Evolutionary conservation across 805 yeast species (phyloP).

Genomic region (Zygoascus tannicola): DNA sequence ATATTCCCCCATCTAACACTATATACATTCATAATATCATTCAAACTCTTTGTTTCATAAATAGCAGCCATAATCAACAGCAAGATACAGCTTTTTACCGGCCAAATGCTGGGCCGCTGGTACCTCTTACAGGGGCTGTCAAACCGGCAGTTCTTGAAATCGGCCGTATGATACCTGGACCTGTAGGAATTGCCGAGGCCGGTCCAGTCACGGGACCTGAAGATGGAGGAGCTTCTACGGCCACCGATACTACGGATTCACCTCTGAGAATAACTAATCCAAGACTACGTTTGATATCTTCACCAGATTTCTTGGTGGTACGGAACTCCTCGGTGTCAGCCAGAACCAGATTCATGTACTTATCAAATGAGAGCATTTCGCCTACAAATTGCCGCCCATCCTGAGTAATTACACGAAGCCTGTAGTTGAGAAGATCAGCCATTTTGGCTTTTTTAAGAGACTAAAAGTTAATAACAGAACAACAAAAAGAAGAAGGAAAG

Average conservation of each 20-base stretch:
- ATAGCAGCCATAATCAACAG: too few species aligned
- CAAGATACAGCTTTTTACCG: too few species aligned
- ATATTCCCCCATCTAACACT: too few species aligned
- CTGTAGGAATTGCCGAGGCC: slow-evolving; percentile 26
- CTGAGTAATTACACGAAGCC: slow-evolving; percentile 62
- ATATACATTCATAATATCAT: too few species aligned
- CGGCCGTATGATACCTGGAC: slow-evolving; percentile 29
- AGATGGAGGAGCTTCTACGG: slow-evolving; percentile 56
- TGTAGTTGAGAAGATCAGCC: slow-evolving; percentile 63
- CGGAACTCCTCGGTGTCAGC: slow-evolving; percentile 80
- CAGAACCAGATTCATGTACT: slow-evolving; percentile 76
- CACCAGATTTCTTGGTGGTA: slow-evolving; percentile 52
- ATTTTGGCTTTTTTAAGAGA: slow-evolving; percentile 38
- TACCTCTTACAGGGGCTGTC: slow-evolving; percentile 18
- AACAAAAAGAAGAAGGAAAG: too few species aligned
- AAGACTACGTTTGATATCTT: slow-evolving; percentile 62
- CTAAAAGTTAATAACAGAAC: slow-evolving; percentile 4
- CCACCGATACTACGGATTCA: slow-evolving; percentile 67
- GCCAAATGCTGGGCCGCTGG: neutral
- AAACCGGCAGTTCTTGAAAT: slow-evolving; percentile 26
- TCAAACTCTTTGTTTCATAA: too few species aligned
- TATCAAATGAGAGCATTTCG: slow-evolving; percentile 77
- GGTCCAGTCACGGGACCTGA: slow-evolving; percentile 24
- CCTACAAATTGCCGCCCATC: slow-evolving; percentile 78
- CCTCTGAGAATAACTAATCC: slow-evolving; percentile 85